Conservation (phyloP, 208 protist species). For the Acanthamoeba sp. region DNA sequence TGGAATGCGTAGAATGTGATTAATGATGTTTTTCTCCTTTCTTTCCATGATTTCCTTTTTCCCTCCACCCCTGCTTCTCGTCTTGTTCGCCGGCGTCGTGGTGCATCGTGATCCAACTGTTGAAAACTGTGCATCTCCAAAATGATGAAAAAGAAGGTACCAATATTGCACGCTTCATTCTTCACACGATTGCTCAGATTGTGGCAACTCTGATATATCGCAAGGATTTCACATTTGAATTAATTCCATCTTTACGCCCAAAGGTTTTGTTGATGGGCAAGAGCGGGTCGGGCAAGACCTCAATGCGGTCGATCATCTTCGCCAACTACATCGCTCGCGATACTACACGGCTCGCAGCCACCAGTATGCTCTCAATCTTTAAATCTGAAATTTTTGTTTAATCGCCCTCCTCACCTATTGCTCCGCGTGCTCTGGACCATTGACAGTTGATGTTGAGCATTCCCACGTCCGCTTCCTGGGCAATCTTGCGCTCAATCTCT, state of each 20-base stretch:
- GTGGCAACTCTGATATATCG: no score
- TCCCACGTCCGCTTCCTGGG: conserved; percentile 98
- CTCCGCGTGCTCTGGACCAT: neutral
- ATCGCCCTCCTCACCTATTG: neutral
- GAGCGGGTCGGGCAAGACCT: conserved; percentile 96
- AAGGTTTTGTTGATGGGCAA: conserved; percentile 98
- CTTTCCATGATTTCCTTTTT: neutral
- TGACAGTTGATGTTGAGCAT: conserved; percentile 96
- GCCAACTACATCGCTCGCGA: conserved; percentile 98
- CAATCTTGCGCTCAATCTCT: conserved; percentile 99
- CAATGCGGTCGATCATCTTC: conserved; percentile 99
- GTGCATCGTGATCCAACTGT: neutral
- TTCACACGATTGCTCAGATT: no score
- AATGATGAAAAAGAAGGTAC: conserved; percentile 70
- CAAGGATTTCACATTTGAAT: neutral
- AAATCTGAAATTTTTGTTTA: neutral
- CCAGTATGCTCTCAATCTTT: conserved; percentile 82
- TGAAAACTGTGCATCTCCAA: neutral
- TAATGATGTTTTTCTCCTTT: neutral
- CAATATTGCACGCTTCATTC: no score
- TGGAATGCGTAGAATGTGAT: neutral
- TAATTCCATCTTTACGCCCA: neutral
- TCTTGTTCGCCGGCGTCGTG: no score
- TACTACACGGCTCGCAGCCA: conserved; percentile 94
- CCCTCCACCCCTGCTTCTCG: no score